Base-by-base conservation (phyloP, 2,329 filamentous ascomycete genomes). In the Helotiales sp. region DNA sequence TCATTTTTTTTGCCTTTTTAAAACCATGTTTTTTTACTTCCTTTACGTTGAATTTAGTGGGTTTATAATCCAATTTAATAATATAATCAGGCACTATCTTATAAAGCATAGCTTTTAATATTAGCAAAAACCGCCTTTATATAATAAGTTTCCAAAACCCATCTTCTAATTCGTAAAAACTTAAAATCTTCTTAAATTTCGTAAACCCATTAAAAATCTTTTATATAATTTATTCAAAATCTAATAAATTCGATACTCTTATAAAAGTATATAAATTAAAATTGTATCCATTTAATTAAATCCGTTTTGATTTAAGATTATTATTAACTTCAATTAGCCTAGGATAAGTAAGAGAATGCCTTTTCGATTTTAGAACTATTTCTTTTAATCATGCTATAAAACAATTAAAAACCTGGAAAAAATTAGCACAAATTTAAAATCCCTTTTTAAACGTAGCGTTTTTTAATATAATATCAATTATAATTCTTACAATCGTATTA, bases 251-350 rank as follows among this genome's bases (percentile, higher is more conserved):
- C 58, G 50, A 66, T 43, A 63, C 37, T 32, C 30, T 54, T 15
- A 63, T 43, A 28, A 63, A 28, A 45, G 59, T 63, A 30, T 66
- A 66, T 63, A n/a, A 63, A 54, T 47, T 45, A 32, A 58, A 60
- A 20, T 63, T 22, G 22, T 61, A 65, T 61, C 26, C 26, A 61
- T 47, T n/a, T 17, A 61, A 24, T 55, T 57, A 10, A 55, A 61
- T 47, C 43, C 20, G 26, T 22, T 45, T 26, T 11, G 11, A 45
- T 55, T 65, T 32, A 17, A 11, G 8, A 17, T 63, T 28, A 50
- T 13, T 64, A 37, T 47, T 24, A 8, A 49, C 58, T 11, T 24
- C 8, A 57, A 37, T 15, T 22, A 47, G 52, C 32, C 24, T 24
- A 57, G 30, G n/a, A 50, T 13, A 50, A 32, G 26, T 28, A 61